These are phyloP conservation scores for Hymenoscyphus repandus DNA, from an alignment of 2,329 filamentous ascomycete species.

Conservation along the genomic window DNA sequence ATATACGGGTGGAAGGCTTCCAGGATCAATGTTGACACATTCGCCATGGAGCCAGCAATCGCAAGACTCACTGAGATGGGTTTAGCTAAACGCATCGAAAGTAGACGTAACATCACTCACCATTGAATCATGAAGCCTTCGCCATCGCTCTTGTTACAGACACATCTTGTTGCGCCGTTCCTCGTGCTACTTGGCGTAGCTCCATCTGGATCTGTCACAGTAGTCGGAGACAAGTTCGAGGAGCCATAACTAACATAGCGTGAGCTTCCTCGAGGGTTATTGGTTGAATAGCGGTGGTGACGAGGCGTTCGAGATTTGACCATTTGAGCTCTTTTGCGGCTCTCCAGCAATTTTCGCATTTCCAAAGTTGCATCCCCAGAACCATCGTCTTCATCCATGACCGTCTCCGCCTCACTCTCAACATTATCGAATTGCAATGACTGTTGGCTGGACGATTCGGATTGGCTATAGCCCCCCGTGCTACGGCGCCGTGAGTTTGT, in stretches of 20 bases:
- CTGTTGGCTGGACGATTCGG: constrained; percentile 27
- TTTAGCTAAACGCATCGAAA: constrained; percentile 9
- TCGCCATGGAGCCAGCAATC: constrained; percentile 61
- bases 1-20: constrained; percentile 53
- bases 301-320: constrained; percentile 18
- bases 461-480: constrained; percentile 26
- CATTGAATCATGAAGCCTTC: constrained; percentile 58
- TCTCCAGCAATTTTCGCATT: constrained; percentile 46
- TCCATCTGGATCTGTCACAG: constrained; percentile 44
- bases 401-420: constrained; percentile 56
- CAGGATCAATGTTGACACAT: constrained; percentile 54
- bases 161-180: constrained; percentile 44
- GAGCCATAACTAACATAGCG: constrained; percentile 22
- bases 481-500: constrained; percentile 20
- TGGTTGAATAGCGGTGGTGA: constrained; percentile 20
- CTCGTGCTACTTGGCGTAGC: constrained; percentile 38
- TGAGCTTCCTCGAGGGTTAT: constrained; percentile 17
- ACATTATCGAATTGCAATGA: constrained; percentile 21
- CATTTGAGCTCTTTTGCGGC: constrained; percentile 23
- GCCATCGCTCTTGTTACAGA: constrained; percentile 43
- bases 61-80: constrained; percentile 50
- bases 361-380: constrained; percentile 56
- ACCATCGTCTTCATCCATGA: constrained; percentile 43
- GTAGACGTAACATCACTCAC: constrained; percentile 36
- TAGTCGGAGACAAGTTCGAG: constrained; percentile 45